These are phyloP conservation scores for Metarhizium album DNA, from an alignment of 2,329 filamentous ascomycete genomes.

Conservation along the genomic window DNA sequence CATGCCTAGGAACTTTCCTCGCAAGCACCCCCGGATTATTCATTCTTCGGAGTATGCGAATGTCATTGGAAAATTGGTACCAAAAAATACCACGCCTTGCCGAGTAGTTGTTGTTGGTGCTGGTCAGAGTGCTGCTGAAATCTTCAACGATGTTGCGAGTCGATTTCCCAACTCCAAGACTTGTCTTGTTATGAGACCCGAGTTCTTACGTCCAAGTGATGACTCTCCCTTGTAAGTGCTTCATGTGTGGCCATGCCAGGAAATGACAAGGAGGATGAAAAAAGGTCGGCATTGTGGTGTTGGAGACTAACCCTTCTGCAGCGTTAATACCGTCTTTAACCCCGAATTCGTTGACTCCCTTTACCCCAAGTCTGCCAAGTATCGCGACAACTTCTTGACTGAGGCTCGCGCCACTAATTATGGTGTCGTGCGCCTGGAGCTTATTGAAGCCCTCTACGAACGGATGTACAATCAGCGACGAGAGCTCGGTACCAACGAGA, in stretches of 20 bases:
- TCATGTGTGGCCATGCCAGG: background rate
- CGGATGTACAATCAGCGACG: slow-evolving; percentile 79
- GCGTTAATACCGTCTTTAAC: slow-evolving; percentile 94
- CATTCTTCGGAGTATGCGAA: slow-evolving; percentile 83
- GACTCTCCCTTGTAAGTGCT: slow-evolving; percentile 82
- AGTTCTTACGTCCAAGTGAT: slow-evolving; percentile 80
- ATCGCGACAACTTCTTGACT: slow-evolving; percentile 49
- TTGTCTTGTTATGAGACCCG: slow-evolving; percentile 67
- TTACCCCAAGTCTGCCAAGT: slow-evolving; percentile 53
- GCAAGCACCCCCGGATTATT: slow-evolving; percentile 61
- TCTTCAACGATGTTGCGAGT: slow-evolving; percentile 78
- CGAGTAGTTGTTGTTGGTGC: slow-evolving; percentile 77
- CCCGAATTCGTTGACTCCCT: slow-evolving; percentile 71
- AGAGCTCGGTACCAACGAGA: slow-evolving; percentile 54
- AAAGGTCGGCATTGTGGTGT: background rate
- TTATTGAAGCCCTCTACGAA: slow-evolving; percentile 84
- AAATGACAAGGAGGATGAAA: background rate
- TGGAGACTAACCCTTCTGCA: slow-evolving; percentile 21
- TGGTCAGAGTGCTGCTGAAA: slow-evolving; percentile 90
- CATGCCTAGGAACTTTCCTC: slow-evolving; percentile 59
- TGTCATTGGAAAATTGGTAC: slow-evolving; percentile 47
- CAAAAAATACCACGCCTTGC: slow-evolving; percentile 45
- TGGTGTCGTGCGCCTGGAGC: slow-evolving; percentile 79
- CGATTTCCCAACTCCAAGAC: slow-evolving; percentile 76
- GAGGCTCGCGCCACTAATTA: slow-evolving; percentile 85